Base-by-base conservation (phyloP, 192 early-diverging fungal genomes). In the Oehlia diaphana region DNA sequence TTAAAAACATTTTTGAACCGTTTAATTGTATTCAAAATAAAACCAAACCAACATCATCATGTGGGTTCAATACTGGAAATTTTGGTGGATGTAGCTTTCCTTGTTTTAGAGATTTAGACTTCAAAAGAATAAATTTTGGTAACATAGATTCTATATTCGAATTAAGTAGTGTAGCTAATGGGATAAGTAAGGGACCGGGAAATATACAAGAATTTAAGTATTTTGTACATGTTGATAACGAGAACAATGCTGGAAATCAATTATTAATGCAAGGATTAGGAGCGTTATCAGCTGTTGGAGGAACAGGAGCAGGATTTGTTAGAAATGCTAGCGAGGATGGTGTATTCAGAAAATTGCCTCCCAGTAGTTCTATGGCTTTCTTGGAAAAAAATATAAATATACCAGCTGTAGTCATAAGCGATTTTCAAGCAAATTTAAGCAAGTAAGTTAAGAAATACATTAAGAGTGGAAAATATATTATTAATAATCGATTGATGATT, bases 111-210 rank as follows among this genome's bases (percentile, higher is more conserved):
- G 82, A 92, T 66, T 35, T 86, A n/a, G 88, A 93, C 53, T 96
- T 94, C 77, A 85, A 83, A 23, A 80, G 87, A 14, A 87, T 96
- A 74, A 90, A 91, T 50, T 87, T 93, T 53, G 80, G 89, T 61
- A 85, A 86, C 19, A 93, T 95, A 65, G 90, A 92, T 49, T 80
- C 88, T 2, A 89, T 95, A n/a, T 53, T 95, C 1, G 94, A 96
- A 72, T 87, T 93, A 28, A 89, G 86, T 70, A 88, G 89, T 39
- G 87, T 94, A 9, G 89, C 86, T 19, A 81, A 81, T 9, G 75
- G 80, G n/a, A 77, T 67, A 9, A 63, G 39, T 42, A 0, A 8
- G 5, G 39, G 39, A 0, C 39, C 75, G 14, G 42, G 31, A 42
- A 42, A 42, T 26, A 10, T 23, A 78, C 81, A 68, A 26, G 71